Base-by-base conservation (phyloP, 1,284 basidiomycete species). In the Puccinia novopanici region DNA sequence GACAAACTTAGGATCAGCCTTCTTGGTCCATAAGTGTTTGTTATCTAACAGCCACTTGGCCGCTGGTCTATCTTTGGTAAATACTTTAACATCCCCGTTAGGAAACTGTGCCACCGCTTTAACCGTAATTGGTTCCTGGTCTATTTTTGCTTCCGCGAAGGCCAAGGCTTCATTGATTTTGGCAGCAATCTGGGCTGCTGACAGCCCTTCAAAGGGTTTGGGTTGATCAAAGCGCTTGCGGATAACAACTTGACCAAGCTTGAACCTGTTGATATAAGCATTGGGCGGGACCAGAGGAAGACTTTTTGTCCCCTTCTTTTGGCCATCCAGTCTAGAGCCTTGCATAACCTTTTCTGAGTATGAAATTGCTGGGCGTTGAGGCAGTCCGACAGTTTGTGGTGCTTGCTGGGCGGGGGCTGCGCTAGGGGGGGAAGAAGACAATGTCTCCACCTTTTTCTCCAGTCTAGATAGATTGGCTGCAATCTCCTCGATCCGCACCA, bases 41-140 rank as follows among this genome's bases (percentile, higher is more conserved):
- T 72, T 72, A 2, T 72, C 50, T 0, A 72, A 48, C 3, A 72
- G 34, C 70, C 65, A 68, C 22, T 48, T 68, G 24, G 65, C 65
- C 17, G 19, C 65, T 4, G 1, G 12, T 3, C 45, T 1, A 27
- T 27, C 42, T 48, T 17, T 68, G 40, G 65, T 68, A 22, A n/a
- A 68, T 3, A 68, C 13, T 10, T 61, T 61, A 3, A 61, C 19
- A 30, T 61, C 59, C 10, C 37, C 37, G 30, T 30, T 34, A 3
- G 63, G 30, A 9, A 65, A 65, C 13, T 40, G 63, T 1, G 34
- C 63, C 34, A 65, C 63, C 12, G 19, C 63, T 4, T 22, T 45
- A 22, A 40, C 34, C 1, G 17, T 34, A 1, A 68, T 50, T 3
- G 65, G 30, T 24, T 27, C 45, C 2, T 24, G 9, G 9, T 68